Percentiles rank a stretch among this genome's conserved stretches.
phyloP scores from a whole-genome alignment of 176 grass and related monocot genomes.

The Poa pratensis region DNA sequence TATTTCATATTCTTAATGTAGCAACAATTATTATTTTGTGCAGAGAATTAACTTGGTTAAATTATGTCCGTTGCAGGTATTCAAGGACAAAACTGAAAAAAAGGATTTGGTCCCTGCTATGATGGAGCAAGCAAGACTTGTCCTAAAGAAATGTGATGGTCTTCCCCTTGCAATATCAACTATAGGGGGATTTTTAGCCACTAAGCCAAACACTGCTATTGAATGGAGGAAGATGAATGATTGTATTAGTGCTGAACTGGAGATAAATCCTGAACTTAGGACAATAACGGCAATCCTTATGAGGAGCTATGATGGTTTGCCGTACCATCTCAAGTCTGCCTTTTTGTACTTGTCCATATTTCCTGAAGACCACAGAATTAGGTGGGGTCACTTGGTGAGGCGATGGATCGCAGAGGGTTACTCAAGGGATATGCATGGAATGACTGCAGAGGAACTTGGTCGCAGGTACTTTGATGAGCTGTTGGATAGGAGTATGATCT shows the following conservation, averaged over 20 bases:
- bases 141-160: constrained; percentile 40
- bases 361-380: constrained; percentile 22
- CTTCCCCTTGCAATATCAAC: constrained; percentile 49
- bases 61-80: background rate
- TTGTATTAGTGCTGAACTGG: background rate
- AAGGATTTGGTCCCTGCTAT: background rate
- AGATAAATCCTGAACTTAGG: constrained; percentile 17
- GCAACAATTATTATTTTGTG: background rate
- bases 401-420: constrained; percentile 48
- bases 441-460: background rate
- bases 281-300: constrained; percentile 6
- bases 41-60: background rate
- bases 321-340: constrained; percentile 43
- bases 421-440: background rate
- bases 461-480: constrained; percentile 35
- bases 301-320: constrained; percentile 43
- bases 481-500: constrained; percentile 32
- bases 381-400: constrained; percentile 17
- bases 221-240: constrained; percentile 47
- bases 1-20: background rate
- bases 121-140: background rate
- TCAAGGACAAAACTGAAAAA: background rate
- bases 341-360: constrained; percentile 46
- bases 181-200: constrained; percentile 40
- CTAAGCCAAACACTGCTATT: constrained; percentile 21